A percentile compares a stretch with the other conserved stretches of the same genome.
Evolutionary conservation across 2,329 filamentous ascomycete species (phyloP).

Genomic region (Cytospora paraplurivora): DNA sequence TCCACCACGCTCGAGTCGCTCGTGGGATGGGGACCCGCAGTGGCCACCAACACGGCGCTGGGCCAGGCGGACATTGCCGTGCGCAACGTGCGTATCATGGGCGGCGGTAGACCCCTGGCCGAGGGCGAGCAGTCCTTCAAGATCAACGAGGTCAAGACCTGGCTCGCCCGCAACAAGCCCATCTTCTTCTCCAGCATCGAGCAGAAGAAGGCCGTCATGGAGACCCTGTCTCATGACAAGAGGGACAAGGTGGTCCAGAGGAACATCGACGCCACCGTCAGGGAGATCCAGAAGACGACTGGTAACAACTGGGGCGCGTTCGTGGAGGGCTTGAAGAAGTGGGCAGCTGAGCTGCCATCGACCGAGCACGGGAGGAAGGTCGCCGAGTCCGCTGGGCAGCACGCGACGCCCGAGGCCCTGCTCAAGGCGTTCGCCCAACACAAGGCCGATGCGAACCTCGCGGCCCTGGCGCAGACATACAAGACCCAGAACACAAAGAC

Average conservation of each 20-base stretch:
- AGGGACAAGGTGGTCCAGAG: slow-evolving; percentile 25
- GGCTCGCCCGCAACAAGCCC: slow-evolving; percentile 36
- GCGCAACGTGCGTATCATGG: slow-evolving; percentile 44
- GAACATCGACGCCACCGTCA: slow-evolving; percentile 40
- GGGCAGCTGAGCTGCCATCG: slow-evolving; percentile 4
- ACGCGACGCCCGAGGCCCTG: slow-evolving; percentile 10
- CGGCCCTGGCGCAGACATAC: not conserved
- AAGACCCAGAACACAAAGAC: slow-evolving; percentile 28
- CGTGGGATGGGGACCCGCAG: slow-evolving; percentile 42
- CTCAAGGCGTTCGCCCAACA: slow-evolving; percentile 4
- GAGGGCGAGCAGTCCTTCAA: slow-evolving; percentile 30
- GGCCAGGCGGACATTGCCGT: slow-evolving; percentile 40
- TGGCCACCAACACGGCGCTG: slow-evolving; percentile 38
- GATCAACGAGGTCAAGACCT: slow-evolving; percentile 33
- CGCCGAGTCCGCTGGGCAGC: not conserved
- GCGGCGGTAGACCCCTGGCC: slow-evolving; percentile 41
- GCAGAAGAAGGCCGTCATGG: slow-evolving; percentile 32
- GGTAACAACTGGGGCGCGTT: slow-evolving; percentile 23
- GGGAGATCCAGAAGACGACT: slow-evolving; percentile 27
- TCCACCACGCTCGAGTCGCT: slow-evolving; percentile 39
- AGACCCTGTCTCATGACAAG: slow-evolving; percentile 31
- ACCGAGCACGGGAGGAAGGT: slow-evolving; percentile 8
- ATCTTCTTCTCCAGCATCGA: slow-evolving; percentile 42
- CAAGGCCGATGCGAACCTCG: not conserved
- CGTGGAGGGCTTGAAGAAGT: slow-evolving; percentile 13